These are phyloP conservation scores for Debaryomyces sp. DNA, from an alignment of 1,139 yeast species.

Conservation along the genomic window DNA sequence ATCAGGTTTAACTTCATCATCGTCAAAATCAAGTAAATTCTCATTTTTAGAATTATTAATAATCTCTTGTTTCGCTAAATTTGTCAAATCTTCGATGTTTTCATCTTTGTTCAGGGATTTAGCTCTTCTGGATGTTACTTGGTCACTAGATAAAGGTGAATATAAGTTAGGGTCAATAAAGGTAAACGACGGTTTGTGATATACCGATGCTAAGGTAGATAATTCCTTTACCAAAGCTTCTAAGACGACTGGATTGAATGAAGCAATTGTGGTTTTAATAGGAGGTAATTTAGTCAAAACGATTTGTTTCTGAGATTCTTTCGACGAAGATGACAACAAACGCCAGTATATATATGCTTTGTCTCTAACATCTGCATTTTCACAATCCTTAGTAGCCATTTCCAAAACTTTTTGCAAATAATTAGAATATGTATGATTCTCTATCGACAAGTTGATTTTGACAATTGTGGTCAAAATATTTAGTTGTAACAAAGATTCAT, in stretches of 20 bases:
- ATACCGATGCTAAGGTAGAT: constrained; percentile 85
- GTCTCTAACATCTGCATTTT: constrained; percentile 92
- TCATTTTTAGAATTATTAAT: constrained; percentile 71
- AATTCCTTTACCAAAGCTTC: constrained; percentile 73
- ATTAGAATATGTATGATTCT: constrained; percentile 34
- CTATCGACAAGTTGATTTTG: constrained; percentile 60
- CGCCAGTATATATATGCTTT: constrained; percentile 96
- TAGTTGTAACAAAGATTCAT: constrained; percentile 75
- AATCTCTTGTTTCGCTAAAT: constrained; percentile 77
- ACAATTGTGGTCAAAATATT: constrained; percentile 78
- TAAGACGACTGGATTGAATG: constrained; percentile 68
- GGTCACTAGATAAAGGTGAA: constrained; percentile 31
- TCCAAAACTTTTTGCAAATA: constrained; percentile 74
- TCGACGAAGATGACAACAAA: constrained; percentile 62
- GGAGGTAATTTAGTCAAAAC: constrained; percentile 68
- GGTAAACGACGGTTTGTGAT: constrained; percentile 78
- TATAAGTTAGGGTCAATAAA: constrained; percentile 52
- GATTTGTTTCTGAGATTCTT: constrained; percentile 51
- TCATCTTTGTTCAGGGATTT: constrained; percentile 28
- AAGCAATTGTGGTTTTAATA: constrained; percentile 70
- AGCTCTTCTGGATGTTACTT: constrained; percentile 11
- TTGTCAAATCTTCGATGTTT: constrained; percentile 74
- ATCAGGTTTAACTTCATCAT: constrained; percentile 45
- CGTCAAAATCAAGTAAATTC: constrained; percentile 80
- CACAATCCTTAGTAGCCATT: constrained; percentile 76